Evolutionary conservation across 2,329 filamentous ascomycete species (phyloP).

Genomic region (Phaeosphaeria sp.): DNA sequence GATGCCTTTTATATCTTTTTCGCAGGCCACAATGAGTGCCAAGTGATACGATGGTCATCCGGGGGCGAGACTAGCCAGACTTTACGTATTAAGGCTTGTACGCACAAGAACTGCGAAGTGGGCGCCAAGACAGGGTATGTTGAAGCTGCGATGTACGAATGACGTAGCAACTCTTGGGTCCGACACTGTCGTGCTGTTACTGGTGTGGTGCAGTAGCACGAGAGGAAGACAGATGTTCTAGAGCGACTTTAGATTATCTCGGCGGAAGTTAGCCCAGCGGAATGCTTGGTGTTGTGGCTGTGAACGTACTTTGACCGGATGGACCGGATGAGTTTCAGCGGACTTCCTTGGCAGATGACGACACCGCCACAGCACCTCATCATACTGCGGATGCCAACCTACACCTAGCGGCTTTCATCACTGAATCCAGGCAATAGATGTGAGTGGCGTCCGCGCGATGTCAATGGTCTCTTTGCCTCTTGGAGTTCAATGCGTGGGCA

Average conservation of each 20-base stretch:
- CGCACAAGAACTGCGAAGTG: conserved; percentile 12
- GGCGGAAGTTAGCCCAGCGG: conserved; percentile 14
- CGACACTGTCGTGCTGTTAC: neutral
- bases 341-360: conserved; percentile 21
- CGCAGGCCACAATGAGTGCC: conserved; percentile 1
- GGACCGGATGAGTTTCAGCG: conserved; percentile 12
- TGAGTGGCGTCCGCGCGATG: neutral
- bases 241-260: conserved; percentile 12
- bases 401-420: neutral
- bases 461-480: neutral
- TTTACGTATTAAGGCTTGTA: conserved; percentile 17
- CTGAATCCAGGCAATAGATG: neutral
- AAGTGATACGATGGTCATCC: conserved; percentile 10
- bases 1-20: conserved; percentile 11
- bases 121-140: conserved; percentile 10
- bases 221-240: conserved; percentile 12
- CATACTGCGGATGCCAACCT: neutral
- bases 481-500: neutral
- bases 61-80: conserved; percentile 1
- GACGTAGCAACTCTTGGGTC: conserved; percentile 13
- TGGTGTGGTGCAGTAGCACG: neutral
- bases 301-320: conserved; percentile 1
- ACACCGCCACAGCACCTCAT: conserved; percentile 13
- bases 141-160: conserved; percentile 14
- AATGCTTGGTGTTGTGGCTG: conserved; percentile 13